Conservation (phyloP, 306 rosid genomes). For the Pyrus communis region DNA sequence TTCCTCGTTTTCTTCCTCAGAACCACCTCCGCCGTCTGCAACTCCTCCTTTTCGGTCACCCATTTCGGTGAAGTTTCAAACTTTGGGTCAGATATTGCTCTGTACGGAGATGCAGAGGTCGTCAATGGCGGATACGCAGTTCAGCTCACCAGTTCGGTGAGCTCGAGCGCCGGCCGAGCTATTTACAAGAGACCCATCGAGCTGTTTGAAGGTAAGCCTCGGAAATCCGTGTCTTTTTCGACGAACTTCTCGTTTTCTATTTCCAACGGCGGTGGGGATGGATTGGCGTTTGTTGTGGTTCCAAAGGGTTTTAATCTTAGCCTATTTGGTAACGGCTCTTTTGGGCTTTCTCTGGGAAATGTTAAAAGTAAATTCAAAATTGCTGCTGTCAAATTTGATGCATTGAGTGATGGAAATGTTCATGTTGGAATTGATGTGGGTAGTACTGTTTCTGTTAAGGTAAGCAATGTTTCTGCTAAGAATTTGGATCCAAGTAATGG, state of each 20-base stretch:
- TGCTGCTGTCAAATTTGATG: constrained; percentile 40
- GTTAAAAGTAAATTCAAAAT: constrained; percentile 23
- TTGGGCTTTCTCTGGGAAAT: constrained; percentile 36
- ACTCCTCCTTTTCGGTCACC: constrained; percentile 52
- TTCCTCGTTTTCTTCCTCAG: constrained; percentile 42
- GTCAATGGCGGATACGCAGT: constrained; percentile 47
- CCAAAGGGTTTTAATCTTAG: constrained; percentile 48
- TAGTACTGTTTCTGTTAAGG: constrained; percentile 30
- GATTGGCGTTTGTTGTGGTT: constrained; percentile 65
- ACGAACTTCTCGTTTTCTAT: constrained; percentile 60
- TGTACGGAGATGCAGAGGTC: constrained; percentile 63
- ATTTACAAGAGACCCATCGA: constrained; percentile 60
- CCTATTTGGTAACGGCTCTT: constrained; percentile 35
- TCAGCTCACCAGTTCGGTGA: constrained; percentile 39
- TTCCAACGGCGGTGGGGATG: constrained; percentile 37
- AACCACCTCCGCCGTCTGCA: constrained; percentile 30
- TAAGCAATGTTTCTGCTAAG: constrained; percentile 34
- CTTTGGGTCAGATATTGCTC: constrained; percentile 42
- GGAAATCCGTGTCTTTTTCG: constrained; percentile 57
- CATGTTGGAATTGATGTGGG: constrained; percentile 55
- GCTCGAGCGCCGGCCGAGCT: constrained; percentile 45
- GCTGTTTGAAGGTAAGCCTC: constrained; percentile 49
- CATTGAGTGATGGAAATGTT: constrained; percentile 26
- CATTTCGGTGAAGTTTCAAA: constrained; percentile 47
- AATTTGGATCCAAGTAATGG: constrained; percentile 30